Conservation (phyloP, 2,329 filamentous ascomycete species). For the Amesomyces nigricolor region DNA sequence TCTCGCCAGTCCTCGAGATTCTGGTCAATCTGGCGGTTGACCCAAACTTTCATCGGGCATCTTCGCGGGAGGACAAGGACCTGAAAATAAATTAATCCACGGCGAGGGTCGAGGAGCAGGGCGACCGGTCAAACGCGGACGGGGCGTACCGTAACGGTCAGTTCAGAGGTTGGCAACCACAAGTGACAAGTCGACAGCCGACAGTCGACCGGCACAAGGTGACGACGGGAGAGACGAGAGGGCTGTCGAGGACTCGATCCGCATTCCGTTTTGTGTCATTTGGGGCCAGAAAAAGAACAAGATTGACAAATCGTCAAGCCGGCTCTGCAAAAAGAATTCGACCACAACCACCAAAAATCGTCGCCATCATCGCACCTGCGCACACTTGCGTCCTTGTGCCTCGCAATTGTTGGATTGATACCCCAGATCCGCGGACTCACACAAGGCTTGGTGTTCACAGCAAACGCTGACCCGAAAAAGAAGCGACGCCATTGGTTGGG, state of each 20-base stretch:
- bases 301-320: too few species aligned
- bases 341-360: neutral
- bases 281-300: too few species aligned
- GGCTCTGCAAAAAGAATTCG: too few species aligned
- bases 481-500: neutral
- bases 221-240: neutral
- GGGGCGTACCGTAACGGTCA: neutral
- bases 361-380: slow-evolving; percentile 2
- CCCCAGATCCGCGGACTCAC: neutral
- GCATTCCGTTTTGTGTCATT: neutral
- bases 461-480: slow-evolving; percentile 1
- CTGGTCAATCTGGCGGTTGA: neutral
- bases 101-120: neutral
- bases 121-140: neutral
- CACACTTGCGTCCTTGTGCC: neutral
- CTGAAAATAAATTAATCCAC: neutral
- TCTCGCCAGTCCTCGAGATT: slow-evolving; percentile 14
- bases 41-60: slow-evolving; percentile 3
- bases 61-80: neutral
- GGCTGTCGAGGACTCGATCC: slow-evolving; percentile 3
- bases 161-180: neutral
- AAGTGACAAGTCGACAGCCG: neutral
- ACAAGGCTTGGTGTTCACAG: neutral
- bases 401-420: neutral
- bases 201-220: neutral